phyloP scores from a whole-genome alignment of 768 basidiomycete genomes.

The Agaricus blazei region DNA sequence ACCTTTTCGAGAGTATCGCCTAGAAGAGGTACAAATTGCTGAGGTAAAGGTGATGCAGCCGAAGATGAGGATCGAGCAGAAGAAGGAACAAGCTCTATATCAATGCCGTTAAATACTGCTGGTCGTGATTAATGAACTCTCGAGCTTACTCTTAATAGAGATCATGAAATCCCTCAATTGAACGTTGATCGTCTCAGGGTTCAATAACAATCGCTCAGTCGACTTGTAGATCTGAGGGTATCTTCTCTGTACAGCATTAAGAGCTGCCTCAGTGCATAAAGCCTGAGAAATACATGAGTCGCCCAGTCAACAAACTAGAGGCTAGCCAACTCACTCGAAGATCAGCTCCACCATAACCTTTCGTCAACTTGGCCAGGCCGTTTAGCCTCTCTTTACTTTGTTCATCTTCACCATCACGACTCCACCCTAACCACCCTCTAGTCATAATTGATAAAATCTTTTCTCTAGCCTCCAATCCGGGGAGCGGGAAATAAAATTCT shows the following conservation, averaged over 20 bases:
- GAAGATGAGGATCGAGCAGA: slow-evolving; percentile 90
- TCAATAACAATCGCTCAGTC: slow-evolving; percentile 74
- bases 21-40: slow-evolving; percentile 79
- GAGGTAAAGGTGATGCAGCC: slow-evolving; percentile 77
- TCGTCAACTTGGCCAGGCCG: slow-evolving; percentile 84
- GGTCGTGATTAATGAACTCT: not conserved
- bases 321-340: slow-evolving; percentile 59
- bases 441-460: slow-evolving; percentile 92
- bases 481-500: slow-evolving; percentile 96
- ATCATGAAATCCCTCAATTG: slow-evolving; percentile 94
- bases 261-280: slow-evolving; percentile 91
- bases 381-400: slow-evolving; percentile 64
- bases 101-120: not conserved
- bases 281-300: slow-evolving; percentile 44
- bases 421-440: slow-evolving; percentile 82
- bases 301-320: not conserved
- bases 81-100: slow-evolving; percentile 85
- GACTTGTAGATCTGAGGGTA: slow-evolving; percentile 98
- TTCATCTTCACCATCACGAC: slow-evolving; percentile 27
- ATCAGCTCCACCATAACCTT: slow-evolving; percentile 98
- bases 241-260: slow-evolving; percentile 92
- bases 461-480: slow-evolving; percentile 76
- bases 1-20: slow-evolving; percentile 62
- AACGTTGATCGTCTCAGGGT: slow-evolving; percentile 81
- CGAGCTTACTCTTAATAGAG: slow-evolving; percentile 83